Evolutionary conservation across 2,329 filamentous ascomycete genomes (phyloP), one percentile per base, ranked within the genome.

Genomic region (Emmonsiellopsis sp.): DNA sequence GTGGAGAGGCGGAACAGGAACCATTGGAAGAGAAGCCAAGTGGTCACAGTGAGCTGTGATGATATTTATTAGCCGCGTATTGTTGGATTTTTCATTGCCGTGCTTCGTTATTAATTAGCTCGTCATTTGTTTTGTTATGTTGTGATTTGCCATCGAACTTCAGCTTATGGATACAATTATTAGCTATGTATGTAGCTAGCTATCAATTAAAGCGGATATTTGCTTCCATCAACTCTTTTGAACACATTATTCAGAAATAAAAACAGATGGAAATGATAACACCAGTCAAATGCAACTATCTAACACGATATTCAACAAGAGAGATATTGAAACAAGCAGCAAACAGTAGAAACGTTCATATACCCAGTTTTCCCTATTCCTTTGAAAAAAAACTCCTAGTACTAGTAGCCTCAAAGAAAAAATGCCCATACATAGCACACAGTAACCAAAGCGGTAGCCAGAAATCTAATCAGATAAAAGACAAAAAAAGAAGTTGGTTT

Each of bases 31-130:
- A 74, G 60, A 62, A 71, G 14, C 63, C 72, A 10, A 63, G 63
- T 9, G 69, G 72, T 31, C 72, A 77, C 56, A 73, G 74, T 37
- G 73, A 79, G 55, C 67, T 71, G 59, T 71, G 62, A 65, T 31
- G 40, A 17, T 49, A 13, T 51, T 40, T 27, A 6, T 34, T 44
- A 11, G 6, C 34, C 11, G 21, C 21, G 21, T 27, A 27, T 21
- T 27, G 21, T 27, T 27, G 21, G 21, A 27, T 27, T 27, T 27
- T 27, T 5, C 21, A 5, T 27, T 5, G 5, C 21, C 21, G 21
- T 27, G 21, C 21, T 27, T 27, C 21, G 5, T 27, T 27, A 27
- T 3, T 27, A 27, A 27, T 27, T 27, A 27, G 21, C 21, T 27
- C 3, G 21, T 5, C 21, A 27, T 5, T 27, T 27, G 21, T 27